A percentile compares a stretch with the other conserved stretches of the same genome.
phyloP scores from a whole-genome alignment of 305 asterid genomes.

The Solanum hybrid region DNA sequence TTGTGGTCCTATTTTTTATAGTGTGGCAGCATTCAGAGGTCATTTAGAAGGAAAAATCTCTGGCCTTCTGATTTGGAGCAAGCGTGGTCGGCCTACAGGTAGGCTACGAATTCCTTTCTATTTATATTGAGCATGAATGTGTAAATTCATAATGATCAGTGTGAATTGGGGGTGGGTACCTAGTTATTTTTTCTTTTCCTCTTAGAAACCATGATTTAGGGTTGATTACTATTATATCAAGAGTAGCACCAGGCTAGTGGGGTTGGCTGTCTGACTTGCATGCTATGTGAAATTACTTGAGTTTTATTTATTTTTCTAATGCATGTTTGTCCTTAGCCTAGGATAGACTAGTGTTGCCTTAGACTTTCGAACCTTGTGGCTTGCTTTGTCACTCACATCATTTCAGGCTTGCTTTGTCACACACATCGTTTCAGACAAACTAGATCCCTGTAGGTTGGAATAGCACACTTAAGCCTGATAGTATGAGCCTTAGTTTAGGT shows the following conservation, averaged over 20 bases:
- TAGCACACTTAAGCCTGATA: too few species aligned
- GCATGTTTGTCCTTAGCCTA: neutral
- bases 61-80: neutral
- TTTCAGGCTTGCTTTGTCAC: neutral
- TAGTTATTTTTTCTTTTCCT: too few species aligned
- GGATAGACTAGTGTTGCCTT: neutral
- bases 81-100: neutral
- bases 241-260: neutral
- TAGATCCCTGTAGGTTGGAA: neutral
- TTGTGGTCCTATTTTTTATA: neutral
- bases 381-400: too few species aligned
- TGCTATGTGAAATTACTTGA: neutral
- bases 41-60: neutral
- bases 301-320: too few species aligned
- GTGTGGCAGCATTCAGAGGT: neutral
- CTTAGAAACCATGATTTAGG: neutral
- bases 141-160: too few species aligned
- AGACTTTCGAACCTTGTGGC: neutral
- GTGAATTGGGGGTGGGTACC: neutral
- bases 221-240: neutral
- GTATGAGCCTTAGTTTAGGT: neutral
- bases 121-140: neutral
- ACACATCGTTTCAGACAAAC: neutral
- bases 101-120: neutral
- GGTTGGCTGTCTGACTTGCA: neutral